phyloP scores from a whole-genome alignment of 2,329 filamentous ascomycete species.

The Trichoderma sp. region DNA sequence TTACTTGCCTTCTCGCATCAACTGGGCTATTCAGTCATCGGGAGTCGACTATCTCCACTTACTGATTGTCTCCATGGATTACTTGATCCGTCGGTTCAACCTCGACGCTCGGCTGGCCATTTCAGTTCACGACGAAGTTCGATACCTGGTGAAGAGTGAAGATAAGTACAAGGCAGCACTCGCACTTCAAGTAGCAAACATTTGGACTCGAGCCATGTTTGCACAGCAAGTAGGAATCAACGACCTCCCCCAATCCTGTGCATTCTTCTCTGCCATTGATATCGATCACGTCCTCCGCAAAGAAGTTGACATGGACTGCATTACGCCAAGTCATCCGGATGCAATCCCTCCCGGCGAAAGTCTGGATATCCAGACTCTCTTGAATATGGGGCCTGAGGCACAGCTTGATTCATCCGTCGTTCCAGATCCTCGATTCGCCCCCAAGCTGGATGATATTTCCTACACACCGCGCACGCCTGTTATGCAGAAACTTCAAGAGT shows the following conservation, averaged over 20 bases:
- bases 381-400: conserved; percentile 70
- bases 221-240: conserved; percentile 94
- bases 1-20: conserved; percentile 95
- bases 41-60: conserved; percentile 97
- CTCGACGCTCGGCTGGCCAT: conserved; percentile 84
- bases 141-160: conserved; percentile 82
- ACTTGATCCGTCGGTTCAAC: conserved; percentile 81
- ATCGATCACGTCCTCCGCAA: conserved; percentile 95
- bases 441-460: conserved; percentile 60
- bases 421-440: conserved; percentile 54
- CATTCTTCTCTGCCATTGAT: conserved; percentile 94
- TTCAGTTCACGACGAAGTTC: conserved; percentile 96
- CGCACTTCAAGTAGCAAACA: conserved; percentile 88
- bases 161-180: conserved; percentile 89
- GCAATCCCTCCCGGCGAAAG: conserved; percentile 84
- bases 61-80: conserved; percentile 92
- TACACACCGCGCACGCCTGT: conserved; percentile 76
- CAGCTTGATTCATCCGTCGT: conserved; percentile 65
- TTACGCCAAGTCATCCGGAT: conserved; percentile 81
- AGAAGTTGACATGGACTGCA: conserved; percentile 96
- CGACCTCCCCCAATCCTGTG: conserved; percentile 89
- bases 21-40: conserved; percentile 98
- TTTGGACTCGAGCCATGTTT: conserved; percentile 98
- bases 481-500: conserved; percentile 69
- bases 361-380: conserved; percentile 76